Conservation (phyloP, 257 asterid species). For the Mitragyna speciosa region DNA sequence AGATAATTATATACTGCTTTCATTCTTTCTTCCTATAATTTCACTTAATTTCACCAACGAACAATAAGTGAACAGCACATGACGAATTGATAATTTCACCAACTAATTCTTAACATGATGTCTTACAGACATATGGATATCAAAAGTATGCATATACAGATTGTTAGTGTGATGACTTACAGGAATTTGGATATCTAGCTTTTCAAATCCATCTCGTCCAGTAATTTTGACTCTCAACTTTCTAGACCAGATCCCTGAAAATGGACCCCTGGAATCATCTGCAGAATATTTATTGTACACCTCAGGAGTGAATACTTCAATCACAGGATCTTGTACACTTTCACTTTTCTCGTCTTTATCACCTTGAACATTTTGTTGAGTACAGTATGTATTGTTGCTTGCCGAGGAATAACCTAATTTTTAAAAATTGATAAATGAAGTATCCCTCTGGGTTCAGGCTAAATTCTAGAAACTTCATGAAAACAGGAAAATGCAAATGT, state of each 20-base stretch:
- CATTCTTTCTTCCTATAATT: not conserved
- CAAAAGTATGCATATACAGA: not conserved
- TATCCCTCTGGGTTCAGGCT: conserved; percentile 16
- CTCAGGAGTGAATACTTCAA: conserved; percentile 82
- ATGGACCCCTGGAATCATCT: conserved; percentile 45
- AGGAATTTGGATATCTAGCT: conserved; percentile 83
- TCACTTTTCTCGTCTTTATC: conserved; percentile 38
- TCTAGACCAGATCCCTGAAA: conserved; percentile 70
- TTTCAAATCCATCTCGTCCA: conserved; percentile 85
- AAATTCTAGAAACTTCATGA: conserved; percentile 10
- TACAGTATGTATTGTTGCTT: conserved; percentile 35
- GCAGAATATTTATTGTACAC: conserved; percentile 41
- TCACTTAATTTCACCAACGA: not conserved
- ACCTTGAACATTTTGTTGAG: conserved; percentile 28
- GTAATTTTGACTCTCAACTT: conserved; percentile 80
- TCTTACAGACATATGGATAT: conserved; percentile 85
- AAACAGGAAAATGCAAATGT: not conserved
- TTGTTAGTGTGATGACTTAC: conserved; percentile 44
- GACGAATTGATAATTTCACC: too few relatives aligned
- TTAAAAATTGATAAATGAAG: conserved; percentile 24
- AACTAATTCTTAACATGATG: not conserved
- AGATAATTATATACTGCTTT: not conserved
- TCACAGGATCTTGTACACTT: conserved; percentile 45
- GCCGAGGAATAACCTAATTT: conserved; percentile 44
- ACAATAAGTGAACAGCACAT: conserved; percentile 3